Evolutionary conservation across 108 stramenopile species (phyloP).

Genomic region (Fragilaria radians): DNA sequence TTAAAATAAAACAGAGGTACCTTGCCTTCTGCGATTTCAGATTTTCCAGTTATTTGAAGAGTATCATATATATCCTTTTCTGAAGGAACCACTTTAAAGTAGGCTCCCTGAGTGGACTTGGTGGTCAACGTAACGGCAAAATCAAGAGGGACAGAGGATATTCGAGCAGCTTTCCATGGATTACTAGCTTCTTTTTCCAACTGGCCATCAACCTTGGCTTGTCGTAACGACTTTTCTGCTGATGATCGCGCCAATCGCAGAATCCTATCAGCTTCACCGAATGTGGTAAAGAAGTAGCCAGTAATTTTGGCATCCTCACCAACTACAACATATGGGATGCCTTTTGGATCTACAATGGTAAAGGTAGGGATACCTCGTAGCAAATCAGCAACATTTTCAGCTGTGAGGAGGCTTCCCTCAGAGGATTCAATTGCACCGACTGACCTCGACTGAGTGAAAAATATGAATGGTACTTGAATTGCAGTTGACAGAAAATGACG

Average conservation of each 20-base stretch:
- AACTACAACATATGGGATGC: slow-evolving; percentile 76
- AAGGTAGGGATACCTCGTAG: slow-evolving; percentile 56
- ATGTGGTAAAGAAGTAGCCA: slow-evolving; percentile 73
- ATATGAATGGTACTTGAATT: too few species aligned
- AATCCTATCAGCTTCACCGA: slow-evolving; percentile 61
- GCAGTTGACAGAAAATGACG: too few species aligned
- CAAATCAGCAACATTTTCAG: slow-evolving; percentile 3
- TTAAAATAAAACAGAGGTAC: slow-evolving; percentile 74
- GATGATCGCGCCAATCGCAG: slow-evolving; percentile 43
- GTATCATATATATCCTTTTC: slow-evolving; percentile 65
- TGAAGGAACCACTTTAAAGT: slow-evolving; percentile 61
- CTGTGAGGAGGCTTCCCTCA: too few species aligned
- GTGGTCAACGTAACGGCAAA: slow-evolving; percentile 56
- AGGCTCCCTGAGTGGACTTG: slow-evolving; percentile 51
- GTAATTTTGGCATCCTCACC: slow-evolving; percentile 83
- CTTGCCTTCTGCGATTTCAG: slow-evolving; percentile 74
- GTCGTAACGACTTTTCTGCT: slow-evolving; percentile 52
- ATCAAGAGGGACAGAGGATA: slow-evolving; percentile 71
- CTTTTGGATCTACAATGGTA: slow-evolving; percentile 60
- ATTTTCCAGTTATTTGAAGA: slow-evolving; percentile 32
- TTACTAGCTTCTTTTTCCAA: slow-evolving; percentile 39
- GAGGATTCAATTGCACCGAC: too few species aligned
- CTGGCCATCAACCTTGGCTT: slow-evolving; percentile 21
- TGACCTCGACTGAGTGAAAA: too few species aligned
- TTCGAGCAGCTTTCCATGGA: slow-evolving; percentile 66